phyloP scores from a whole-genome alignment of 2,329 filamentous ascomycete species.

The Lachnellula willkommii region DNA sequence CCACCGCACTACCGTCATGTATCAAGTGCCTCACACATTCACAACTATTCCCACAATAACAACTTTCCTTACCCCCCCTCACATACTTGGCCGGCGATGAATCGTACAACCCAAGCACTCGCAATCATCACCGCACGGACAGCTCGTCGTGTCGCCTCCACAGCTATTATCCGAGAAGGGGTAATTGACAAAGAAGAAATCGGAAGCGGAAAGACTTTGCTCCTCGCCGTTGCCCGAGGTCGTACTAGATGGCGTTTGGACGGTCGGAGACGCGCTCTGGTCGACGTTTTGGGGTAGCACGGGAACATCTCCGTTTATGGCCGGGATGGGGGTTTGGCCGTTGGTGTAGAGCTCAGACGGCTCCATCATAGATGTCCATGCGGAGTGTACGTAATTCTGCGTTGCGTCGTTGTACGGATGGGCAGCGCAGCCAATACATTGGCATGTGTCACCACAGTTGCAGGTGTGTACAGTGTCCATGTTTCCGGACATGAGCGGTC shows the following conservation, averaged over 20 bases:
- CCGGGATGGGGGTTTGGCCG: background rate
- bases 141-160: conserved; percentile 45
- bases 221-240: conserved; percentile 39
- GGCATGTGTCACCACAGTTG: conserved; percentile 59
- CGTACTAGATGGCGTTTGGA: conserved; percentile 27
- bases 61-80: background rate
- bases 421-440: conserved; percentile 62
- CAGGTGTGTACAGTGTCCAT: conserved; percentile 43
- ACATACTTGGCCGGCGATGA: background rate
- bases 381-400: conserved; percentile 47
- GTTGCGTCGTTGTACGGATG: conserved; percentile 65
- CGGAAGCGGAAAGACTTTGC: conserved; percentile 41
- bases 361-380: conserved; percentile 30
- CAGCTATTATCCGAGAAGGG: conserved; percentile 42
- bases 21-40: background rate
- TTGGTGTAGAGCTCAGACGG: conserved; percentile 17
- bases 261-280: conserved; percentile 21
- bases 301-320: conserved; percentile 8
- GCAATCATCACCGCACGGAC: conserved; percentile 56
- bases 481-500: conserved; percentile 33
- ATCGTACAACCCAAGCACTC: conserved; percentile 51
- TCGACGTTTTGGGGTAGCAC: conserved; percentile 11
- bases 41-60: background rate
- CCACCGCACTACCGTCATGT: background rate
- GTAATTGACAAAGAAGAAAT: conserved; percentile 57